Evolutionary conservation across 1,139 yeast species (phyloP).

Genomic region (Magnusiomyces clavatus): DNA sequence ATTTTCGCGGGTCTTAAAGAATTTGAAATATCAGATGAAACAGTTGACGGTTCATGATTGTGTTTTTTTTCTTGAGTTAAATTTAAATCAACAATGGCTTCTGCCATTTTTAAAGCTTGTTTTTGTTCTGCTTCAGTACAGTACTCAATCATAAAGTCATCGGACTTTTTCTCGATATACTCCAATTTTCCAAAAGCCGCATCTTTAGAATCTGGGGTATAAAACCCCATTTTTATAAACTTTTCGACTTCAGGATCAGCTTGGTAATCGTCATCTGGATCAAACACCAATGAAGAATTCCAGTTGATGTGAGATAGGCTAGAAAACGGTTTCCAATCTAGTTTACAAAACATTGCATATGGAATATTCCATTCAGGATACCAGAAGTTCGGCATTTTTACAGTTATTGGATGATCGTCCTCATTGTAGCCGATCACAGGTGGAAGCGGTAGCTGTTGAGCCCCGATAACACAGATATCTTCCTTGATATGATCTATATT

Average conservation of each 20-base stretch:
- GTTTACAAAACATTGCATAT: slow-evolving; percentile 4
- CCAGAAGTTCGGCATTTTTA: slow-evolving; percentile 5
- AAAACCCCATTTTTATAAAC: not conserved
- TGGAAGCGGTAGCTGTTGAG: slow-evolving; percentile 10
- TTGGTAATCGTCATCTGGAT: not conserved
- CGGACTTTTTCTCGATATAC: not conserved
- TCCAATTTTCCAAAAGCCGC: not conserved
- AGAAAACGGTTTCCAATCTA: slow-evolving; percentile 14
- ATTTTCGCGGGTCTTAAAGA: not conserved
- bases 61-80: not conserved
- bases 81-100: not conserved
- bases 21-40: not conserved
- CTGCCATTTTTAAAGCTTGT: not conserved
- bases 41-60: not conserved
- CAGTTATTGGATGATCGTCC: not conserved
- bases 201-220: not conserved
- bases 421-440: not conserved
- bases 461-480: slow-evolving; percentile 2
- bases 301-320: not conserved
- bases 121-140: not conserved
- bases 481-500: slow-evolving; percentile 5
- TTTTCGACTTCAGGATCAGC: not conserved
- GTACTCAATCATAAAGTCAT: slow-evolving; percentile 1
- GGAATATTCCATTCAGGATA: slow-evolving; percentile 11
- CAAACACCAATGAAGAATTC: not conserved